Evolutionary conservation across 2,329 filamentous ascomycete species (phyloP), one percentile per base, ranked within the genome.

Genomic region (Apiospora hydei): DNA sequence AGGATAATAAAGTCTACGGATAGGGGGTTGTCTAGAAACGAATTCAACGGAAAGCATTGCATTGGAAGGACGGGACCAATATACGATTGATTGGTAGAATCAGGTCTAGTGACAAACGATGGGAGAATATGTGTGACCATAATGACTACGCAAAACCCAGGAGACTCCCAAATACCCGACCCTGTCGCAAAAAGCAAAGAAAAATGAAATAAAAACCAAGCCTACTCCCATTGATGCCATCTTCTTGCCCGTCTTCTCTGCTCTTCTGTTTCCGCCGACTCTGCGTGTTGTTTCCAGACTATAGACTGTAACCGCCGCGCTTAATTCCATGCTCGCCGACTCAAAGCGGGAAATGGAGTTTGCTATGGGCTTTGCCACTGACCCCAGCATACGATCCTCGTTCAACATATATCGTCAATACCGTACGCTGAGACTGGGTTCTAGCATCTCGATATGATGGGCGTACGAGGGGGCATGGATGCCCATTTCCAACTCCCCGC

Each of bases 61-160:
- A 26, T 51, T 51, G n/a, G n/a, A 24, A 21, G 46, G 46, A 47
- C 16, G 6, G 46, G 34, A 4, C 34, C 34, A 38, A 38, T 38
- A 38, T 38, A 38, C 34, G 34, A 38, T 41, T 24, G 18, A 64
- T n/a, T 18, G 24, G 21, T 0, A 30, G 1, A 18, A 38, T 8
- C 14, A 61, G 53, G 53, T 34, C 26, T 64, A 11, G 57, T 64
- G 21, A 64, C 2, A 41, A 64, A 64, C 53, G 53, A 61, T 38
- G 30, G 53, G 53, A 38, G 34, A n/a, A 64, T 41, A 64, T 64
- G 57, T 64, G 34, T 64, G 57, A 64, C 21, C 30, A 64, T 24
- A 24, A 64, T 18, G 34, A 64, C 57, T 64, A 64, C 57, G 57
- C 57, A 41, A 64, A n/a, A 41, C 6, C 57, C 30, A 64, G 57